Percentiles rank a stretch among this genome's conserved stretches.
phyloP scores from a whole-genome alignment of 345 rosid genomes.

The Arabidopsis thaliana region DNA sequence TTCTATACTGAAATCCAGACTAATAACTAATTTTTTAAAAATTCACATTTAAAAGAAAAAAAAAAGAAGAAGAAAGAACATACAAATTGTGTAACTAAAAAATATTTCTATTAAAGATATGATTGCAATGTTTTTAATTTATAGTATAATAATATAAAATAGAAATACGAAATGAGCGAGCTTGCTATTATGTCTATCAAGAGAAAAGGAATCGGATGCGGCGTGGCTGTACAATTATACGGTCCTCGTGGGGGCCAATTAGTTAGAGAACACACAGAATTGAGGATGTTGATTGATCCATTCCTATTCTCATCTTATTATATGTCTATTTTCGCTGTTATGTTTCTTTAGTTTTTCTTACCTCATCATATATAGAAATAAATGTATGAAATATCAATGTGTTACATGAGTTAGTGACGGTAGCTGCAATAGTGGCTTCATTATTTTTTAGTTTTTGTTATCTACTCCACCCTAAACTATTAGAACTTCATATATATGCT shows the following conservation, averaged over 20 bases:
- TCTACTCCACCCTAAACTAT: neutral
- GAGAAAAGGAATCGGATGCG: conserved; percentile 37
- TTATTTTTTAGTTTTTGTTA: neutral
- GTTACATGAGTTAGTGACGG: conserved; percentile 7
- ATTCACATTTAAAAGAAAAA: too few relatives aligned
- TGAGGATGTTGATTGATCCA: conserved; percentile 22
- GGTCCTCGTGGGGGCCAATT: conserved; percentile 38
- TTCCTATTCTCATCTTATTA: conserved; percentile 13
- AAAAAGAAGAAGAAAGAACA: too few relatives aligned
- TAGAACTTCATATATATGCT: neutral
- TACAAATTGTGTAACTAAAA: too few relatives aligned
- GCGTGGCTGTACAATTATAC: conserved; percentile 37
- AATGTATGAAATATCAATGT: conserved; percentile 11
- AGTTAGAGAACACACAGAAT: conserved; percentile 5
- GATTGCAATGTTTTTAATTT: neutral
- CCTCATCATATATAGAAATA: neutral
- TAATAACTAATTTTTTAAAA: too few relatives aligned
- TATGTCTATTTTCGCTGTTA: neutral
- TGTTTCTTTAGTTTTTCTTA: neutral
- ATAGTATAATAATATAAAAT: neutral
- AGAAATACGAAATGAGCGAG: neutral
- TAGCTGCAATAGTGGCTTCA: neutral
- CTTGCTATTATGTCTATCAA: conserved; percentile 4
- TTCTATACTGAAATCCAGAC: too few relatives aligned
- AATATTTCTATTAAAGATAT: too few relatives aligned